phyloP scores from a whole-genome alignment of 169 alveolate genomes.

The Cryptosporidium baileyi region DNA sequence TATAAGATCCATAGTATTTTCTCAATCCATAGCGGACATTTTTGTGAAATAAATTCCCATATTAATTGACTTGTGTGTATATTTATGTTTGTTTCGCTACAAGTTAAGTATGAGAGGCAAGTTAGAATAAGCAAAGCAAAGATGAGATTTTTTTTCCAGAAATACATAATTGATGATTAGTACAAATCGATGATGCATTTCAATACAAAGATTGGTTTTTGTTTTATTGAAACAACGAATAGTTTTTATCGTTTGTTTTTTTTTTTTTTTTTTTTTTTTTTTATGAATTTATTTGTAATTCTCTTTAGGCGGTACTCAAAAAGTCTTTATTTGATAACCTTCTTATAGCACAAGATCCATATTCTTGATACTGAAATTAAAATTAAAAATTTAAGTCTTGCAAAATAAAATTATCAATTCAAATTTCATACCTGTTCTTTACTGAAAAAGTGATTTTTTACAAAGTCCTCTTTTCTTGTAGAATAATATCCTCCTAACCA shows the following conservation, averaged over 20 bases:
- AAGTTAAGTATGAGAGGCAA: too few species aligned
- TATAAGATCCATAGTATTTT: conserved; percentile 13
- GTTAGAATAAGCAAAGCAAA: too few species aligned
- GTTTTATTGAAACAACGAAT: too few species aligned
- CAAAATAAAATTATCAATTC: not conserved
- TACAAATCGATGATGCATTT: too few species aligned
- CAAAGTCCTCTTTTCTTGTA: not conserved
- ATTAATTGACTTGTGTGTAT: not conserved
- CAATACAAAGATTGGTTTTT: too few species aligned
- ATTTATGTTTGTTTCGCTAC: too few species aligned
- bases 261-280: not conserved
- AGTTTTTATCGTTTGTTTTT: too few species aligned
- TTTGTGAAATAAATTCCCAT: not conserved
- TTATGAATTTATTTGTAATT: not conserved
- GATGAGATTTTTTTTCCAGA: too few species aligned
- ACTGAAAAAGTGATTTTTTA: not conserved
- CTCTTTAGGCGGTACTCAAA: conserved; percentile 22
- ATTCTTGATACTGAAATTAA: conserved; percentile 39
- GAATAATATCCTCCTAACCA: conserved; percentile 63
- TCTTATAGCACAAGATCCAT: conserved; percentile 59
- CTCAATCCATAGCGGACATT: conserved; percentile 39
- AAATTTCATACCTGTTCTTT: conserved; percentile 33
- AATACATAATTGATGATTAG: too few species aligned
- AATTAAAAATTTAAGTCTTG: not conserved
- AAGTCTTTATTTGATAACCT: conserved; percentile 17